Percentiles rank a stretch among this genome's conserved stretches.
These are phyloP conservation scores for Neohortaea acidophila DNA, from an alignment of 495 filamentous ascomycete genomes.

Conservation along the genomic window DNA sequence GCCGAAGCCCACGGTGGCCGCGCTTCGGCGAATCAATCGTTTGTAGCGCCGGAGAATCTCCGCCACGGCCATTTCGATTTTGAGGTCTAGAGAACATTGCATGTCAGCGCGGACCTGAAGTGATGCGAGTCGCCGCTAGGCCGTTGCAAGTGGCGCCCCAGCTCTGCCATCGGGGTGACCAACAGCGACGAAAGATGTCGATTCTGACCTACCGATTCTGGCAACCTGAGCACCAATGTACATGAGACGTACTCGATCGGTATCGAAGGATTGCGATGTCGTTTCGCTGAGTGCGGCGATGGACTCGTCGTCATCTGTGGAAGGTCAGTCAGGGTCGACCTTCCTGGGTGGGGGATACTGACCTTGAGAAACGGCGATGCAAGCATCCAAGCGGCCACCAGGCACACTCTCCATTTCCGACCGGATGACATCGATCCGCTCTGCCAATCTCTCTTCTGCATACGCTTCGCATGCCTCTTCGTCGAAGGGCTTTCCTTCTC, in stretches of 20 bases:
- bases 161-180: too few species aligned
- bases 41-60: conserved; percentile 19
- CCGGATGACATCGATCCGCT: conserved; percentile 16
- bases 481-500: conserved; percentile 11
- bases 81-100: too few species aligned
- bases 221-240: neutral
- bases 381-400: conserved; percentile 17
- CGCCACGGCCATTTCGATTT: conserved; percentile 18
- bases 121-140: too few species aligned
- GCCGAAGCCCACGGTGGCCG: conserved; percentile 3
- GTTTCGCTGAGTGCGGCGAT: conserved; percentile 10
- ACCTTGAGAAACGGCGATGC: conserved; percentile 20
- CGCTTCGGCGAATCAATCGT: conserved; percentile 8
- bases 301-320: conserved; percentile 11
- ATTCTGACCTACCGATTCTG: neutral
- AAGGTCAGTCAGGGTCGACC: neutral
- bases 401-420: conserved; percentile 16
- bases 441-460: conserved; percentile 12
- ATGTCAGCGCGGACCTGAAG: too few species aligned
- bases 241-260: conserved; percentile 19
- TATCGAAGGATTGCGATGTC: conserved; percentile 15
- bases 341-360: neutral
- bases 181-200: too few species aligned
- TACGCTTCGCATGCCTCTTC: conserved; percentile 13
- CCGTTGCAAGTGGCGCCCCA: too few species aligned